These are phyloP conservation scores for Evansstolkia leycettana DNA, from an alignment of 495 filamentous ascomycete genomes.

Conservation along the genomic window DNA sequence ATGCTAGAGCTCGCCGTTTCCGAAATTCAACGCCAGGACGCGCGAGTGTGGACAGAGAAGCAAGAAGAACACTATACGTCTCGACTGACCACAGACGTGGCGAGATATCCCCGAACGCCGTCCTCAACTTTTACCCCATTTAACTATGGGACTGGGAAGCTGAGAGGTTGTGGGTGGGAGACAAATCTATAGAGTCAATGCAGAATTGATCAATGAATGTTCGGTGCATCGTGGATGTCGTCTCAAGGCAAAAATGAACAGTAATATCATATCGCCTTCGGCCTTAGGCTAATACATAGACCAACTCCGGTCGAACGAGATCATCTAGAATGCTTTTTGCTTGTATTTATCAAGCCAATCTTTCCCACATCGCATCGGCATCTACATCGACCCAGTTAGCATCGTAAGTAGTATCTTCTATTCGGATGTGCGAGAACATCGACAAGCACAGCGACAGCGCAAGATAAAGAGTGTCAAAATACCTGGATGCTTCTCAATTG, in stretches of 20 bases:
- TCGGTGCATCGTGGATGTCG: not conserved
- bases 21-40: constrained; percentile 41
- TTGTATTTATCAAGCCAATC: no score
- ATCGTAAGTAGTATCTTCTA: not conserved
- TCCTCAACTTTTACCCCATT: constrained; percentile 36
- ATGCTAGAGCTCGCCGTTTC: constrained; percentile 56
- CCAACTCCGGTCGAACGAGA: no score
- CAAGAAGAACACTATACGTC: constrained; percentile 36
- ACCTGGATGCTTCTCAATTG: constrained; percentile 47
- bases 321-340: no score
- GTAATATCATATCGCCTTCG: no score
- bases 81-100: constrained; percentile 7
- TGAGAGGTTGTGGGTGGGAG: constrained; percentile 31
- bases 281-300: no score
- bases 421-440: no score
- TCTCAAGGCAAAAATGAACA: no score
- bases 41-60: constrained; percentile 57
- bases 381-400: constrained; percentile 17
- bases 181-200: constrained; percentile 12
- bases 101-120: constrained; percentile 28
- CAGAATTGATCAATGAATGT: not conserved
- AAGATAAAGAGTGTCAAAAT: no score
- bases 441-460: no score
- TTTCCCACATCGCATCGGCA: constrained; percentile 39
- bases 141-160: constrained; percentile 38